Conservation (phyloP, 495 filamentous ascomycete species). For the Trichodelitschia bisporula region DNA sequence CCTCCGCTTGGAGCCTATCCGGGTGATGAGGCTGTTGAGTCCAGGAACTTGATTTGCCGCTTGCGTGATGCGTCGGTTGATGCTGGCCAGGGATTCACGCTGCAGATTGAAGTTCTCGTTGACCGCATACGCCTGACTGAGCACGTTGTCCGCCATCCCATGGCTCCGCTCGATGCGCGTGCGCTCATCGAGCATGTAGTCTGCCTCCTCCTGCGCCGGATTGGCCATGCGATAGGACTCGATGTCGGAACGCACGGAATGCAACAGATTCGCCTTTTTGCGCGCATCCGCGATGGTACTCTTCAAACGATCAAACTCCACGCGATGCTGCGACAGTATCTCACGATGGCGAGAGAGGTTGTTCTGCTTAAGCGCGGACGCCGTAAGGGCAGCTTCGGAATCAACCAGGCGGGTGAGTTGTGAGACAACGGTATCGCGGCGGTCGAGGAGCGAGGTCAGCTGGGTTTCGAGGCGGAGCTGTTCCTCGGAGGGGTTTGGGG, state of each 20-base stretch:
- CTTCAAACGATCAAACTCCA: constrained; percentile 52
- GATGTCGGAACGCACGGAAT: constrained; percentile 78
- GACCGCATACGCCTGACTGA: constrained; percentile 92
- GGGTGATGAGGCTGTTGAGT: constrained; percentile 74
- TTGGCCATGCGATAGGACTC: constrained; percentile 62
- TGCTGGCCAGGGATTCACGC: constrained; percentile 59
- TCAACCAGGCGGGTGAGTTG: constrained; percentile 79
- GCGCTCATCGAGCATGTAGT: constrained; percentile 93
- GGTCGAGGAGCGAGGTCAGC: constrained; percentile 17
- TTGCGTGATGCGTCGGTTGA: constrained; percentile 68
- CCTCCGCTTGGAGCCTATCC: constrained; percentile 88
- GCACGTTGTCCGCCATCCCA: constrained; percentile 64
- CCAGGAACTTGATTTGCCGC: constrained; percentile 81
- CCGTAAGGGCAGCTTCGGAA: constrained; percentile 70
- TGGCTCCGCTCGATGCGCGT: constrained; percentile 64
- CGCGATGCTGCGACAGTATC: constrained; percentile 65
- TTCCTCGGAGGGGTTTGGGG: constrained; percentile 62
- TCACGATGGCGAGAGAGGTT: constrained; percentile 83
- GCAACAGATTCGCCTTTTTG: constrained; percentile 74
- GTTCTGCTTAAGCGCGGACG: constrained; percentile 82
- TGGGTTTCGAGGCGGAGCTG: constrained; percentile 56
- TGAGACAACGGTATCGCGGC: constrained; percentile 63
- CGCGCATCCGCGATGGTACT: constrained; percentile 44
- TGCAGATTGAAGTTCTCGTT: constrained; percentile 78
- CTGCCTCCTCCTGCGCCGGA: constrained; percentile 59